Base-by-base conservation (phyloP, 208 protist species). In the Trypanosoma rangeli region DNA sequence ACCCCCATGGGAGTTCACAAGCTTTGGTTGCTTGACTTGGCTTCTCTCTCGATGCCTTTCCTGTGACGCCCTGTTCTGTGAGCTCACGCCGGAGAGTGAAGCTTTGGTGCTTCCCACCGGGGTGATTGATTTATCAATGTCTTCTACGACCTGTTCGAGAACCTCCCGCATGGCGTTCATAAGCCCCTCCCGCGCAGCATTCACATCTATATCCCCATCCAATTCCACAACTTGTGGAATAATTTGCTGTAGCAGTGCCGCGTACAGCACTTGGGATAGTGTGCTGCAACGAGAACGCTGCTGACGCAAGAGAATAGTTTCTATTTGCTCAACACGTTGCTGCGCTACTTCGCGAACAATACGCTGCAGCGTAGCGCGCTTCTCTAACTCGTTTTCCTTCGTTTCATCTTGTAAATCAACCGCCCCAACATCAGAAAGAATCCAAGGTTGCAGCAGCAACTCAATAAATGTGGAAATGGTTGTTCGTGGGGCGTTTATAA, bases 181-280 rank as follows among this genome's bases (percentile, higher is more conserved):
- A 18, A 82, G 63, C 10, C 29, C 69, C 1, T 65, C 53, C 1
- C 46, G 49, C 24, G 64, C 60, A 57, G 31, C 28, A n/a, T 61
- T 62, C 10, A 76, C 68, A 44, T 53, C n/a, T 16, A 82, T 31
- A 28, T 26, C 62, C 20, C 44, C 79, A 57, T 87, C 81, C 4
- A 83, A 8, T 8, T 73, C 37, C 15, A 16, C 28, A 37, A 87
- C 54, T 8, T 68, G 58, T 24, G 80, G 85, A 39, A 84, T 63
- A 1, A 87, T 72, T 37, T 80, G 76, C 10, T 73, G 71, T 12
- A 90, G n/a, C 28, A 87, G 69, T 16, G 80, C 48, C 3, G 77
- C 83, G 58, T 85, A 88, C 22, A 88, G 31, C 39, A 74, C 72
- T 26, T 68, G 22, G 0, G 44, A 22, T 10, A 77, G 42, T 26